A percentile compares a stretch with the other conserved stretches of the same genome.
Evolutionary conservation across 202 grass and related monocot genomes (phyloP).

Genomic region (Setaria viridis): DNA sequence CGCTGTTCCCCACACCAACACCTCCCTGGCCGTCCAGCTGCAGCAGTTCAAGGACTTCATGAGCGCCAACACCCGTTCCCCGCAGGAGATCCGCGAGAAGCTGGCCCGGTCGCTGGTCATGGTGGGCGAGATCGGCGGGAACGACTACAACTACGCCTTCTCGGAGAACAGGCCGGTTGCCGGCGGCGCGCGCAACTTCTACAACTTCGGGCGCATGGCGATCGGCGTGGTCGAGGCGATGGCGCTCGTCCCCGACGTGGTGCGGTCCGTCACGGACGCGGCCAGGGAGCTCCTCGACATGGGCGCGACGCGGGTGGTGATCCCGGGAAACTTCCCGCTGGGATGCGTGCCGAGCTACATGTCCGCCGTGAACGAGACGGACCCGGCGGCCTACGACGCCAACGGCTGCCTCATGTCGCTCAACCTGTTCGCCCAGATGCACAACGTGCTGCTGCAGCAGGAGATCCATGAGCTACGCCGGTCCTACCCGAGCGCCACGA

Average conservation of each 20-base stretch:
- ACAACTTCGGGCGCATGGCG: neutral
- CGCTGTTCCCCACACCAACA: neutral
- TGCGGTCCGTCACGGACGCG: neutral
- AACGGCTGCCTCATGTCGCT: constrained; percentile 55
- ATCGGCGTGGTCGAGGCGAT: constrained; percentile 28
- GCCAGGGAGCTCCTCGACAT: constrained; percentile 55
- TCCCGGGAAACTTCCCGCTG: constrained; percentile 60
- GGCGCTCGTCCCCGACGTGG: constrained; percentile 34
- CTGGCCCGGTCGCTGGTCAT: constrained; percentile 36
- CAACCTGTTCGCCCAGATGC: constrained; percentile 63
- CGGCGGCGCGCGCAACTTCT: neutral
- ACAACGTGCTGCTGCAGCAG: constrained; percentile 56
- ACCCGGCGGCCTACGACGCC: constrained; percentile 44
- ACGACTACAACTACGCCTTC: constrained; percentile 63
- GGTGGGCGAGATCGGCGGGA: constrained; percentile 59
- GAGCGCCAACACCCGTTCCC: neutral
- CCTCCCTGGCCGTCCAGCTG: constrained; percentile 36
- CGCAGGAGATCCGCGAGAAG: constrained; percentile 28
- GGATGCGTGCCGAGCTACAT: constrained; percentile 68
- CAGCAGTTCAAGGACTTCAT: constrained; percentile 40
- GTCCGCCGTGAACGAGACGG: constrained; percentile 33
- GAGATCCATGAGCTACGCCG: constrained; percentile 39
- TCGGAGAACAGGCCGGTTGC: neutral
- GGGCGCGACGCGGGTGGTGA: constrained; percentile 59
- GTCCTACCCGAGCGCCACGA: constrained; percentile 33